phyloP scores from a whole-genome alignment of 257 asterid genomes.

The Galeopsis tetrahit region DNA sequence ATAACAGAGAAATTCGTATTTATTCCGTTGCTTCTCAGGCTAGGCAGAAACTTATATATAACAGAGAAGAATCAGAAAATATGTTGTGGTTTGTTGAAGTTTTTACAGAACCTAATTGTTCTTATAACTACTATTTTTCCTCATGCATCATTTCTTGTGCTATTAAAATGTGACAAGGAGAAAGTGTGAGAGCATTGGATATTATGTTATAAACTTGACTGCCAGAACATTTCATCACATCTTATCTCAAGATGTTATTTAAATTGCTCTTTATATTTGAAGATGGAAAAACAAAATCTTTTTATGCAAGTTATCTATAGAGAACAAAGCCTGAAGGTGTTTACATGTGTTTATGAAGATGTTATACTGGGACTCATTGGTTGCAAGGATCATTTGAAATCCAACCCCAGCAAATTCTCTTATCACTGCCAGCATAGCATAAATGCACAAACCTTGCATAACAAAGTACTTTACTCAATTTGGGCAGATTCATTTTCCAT shows the following conservation, averaged over 20 bases:
- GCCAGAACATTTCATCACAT: neutral
- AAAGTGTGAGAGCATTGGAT: neutral
- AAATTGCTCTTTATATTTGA: neutral
- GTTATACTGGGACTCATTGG: conserved; percentile 55
- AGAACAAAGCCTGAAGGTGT: conserved; percentile 18
- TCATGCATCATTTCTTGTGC: conserved; percentile 23
- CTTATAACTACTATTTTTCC: neutral
- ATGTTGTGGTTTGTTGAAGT: conserved; percentile 4
- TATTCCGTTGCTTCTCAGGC: conserved; percentile 22
- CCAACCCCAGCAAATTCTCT: conserved; percentile 57
- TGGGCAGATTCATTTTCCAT: conserved; percentile 22
- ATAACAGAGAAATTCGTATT: no score
- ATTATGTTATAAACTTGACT: conserved; percentile 10
- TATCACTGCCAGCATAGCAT: conserved; percentile 62
- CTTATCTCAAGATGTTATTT: conserved; percentile 9
- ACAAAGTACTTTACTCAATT: neutral
- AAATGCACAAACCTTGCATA: conserved; percentile 25
- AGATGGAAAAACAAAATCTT: conserved; percentile 15
- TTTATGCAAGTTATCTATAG: conserved; percentile 14
- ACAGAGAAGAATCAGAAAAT: neutral
- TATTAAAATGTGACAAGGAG: neutral
- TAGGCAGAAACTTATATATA: conserved; percentile 14
- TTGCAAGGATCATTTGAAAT: conserved; percentile 38
- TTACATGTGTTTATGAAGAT: conserved; percentile 53
- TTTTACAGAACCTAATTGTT: conserved; percentile 13